Evolutionary conservation across 305 asterid genomes (phyloP).

Genomic region (Solanum hybrid): DNA sequence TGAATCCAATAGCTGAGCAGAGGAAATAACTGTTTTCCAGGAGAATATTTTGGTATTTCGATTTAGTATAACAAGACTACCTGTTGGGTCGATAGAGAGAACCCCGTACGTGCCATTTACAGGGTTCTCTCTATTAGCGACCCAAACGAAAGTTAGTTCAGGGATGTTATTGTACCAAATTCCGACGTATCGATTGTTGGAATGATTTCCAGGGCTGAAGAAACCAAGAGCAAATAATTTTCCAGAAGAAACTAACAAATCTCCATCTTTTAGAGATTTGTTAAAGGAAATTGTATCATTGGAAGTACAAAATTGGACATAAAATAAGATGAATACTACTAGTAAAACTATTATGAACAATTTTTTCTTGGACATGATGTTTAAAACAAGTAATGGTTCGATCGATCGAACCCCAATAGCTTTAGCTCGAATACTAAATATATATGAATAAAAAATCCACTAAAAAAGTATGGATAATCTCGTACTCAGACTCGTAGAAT

Average conservation of each 20-base stretch:
- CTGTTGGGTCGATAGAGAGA: constrained; percentile 10
- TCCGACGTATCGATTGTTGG: constrained; percentile 18
- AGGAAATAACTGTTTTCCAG: constrained; percentile 16
- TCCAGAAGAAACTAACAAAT: constrained; percentile 22
- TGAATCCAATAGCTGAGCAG: constrained; percentile 20
- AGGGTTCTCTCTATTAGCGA: constrained; percentile 35
- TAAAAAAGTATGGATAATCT: not conserved
- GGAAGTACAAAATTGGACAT: not conserved
- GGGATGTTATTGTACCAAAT: constrained; percentile 36
- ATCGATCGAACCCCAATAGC: not conserved
- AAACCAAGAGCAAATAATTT: constrained; percentile 31
- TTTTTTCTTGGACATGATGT: not conserved
- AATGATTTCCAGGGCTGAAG: constrained; percentile 19
- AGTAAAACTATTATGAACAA: not conserved
- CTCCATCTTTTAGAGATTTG: constrained; percentile 22
- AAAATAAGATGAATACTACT: not conserved
- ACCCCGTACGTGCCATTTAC: constrained; percentile 13
- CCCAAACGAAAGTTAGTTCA: constrained; percentile 26
- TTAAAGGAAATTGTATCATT: constrained; percentile 11
- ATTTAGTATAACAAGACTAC: constrained; percentile 12
- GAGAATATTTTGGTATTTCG: not conserved
- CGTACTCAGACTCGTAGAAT: not conserved
- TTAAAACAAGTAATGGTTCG: not conserved
- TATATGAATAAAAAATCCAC: not conserved
- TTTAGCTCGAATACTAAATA: not conserved